Conservation (phyloP, 2,329 filamentous ascomycete species). For the Hymenoscyphus salicellus region DNA sequence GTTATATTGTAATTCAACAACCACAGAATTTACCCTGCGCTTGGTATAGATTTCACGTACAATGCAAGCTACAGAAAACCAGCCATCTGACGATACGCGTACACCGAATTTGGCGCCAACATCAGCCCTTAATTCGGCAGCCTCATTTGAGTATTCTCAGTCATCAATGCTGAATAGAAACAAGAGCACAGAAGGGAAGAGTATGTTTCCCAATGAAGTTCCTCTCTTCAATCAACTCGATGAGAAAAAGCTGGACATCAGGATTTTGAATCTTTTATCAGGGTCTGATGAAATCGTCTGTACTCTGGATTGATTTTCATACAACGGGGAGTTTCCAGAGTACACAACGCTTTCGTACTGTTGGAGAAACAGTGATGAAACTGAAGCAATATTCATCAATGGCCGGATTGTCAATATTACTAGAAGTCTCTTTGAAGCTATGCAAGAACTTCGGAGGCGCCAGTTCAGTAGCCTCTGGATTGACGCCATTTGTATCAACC, state of each 20-base stretch:
- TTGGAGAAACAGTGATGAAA: not conserved
- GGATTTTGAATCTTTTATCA: not conserved
- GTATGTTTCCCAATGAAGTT: not conserved
- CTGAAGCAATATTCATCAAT: not conserved
- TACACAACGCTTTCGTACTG: not conserved
- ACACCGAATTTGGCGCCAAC: too few relatives aligned
- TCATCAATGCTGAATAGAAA: too few relatives aligned
- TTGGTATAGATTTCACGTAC: too few relatives aligned
- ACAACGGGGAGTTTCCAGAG: not conserved
- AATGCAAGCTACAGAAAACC: too few relatives aligned
- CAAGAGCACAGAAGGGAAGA: not conserved
- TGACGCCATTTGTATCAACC: conserved; percentile 10
- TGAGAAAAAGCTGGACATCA: not conserved
- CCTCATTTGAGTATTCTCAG: too few relatives aligned
- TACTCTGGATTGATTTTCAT: not conserved
- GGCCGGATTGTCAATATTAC: not conserved
- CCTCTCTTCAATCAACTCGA: not conserved
- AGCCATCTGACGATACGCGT: too few relatives aligned
- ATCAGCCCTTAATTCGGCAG: too few relatives aligned
- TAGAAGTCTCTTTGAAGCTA: not conserved
- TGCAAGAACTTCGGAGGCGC: not conserved
- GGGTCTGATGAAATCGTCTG: not conserved
- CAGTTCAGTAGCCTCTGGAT: not conserved
- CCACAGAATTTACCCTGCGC: too few relatives aligned
- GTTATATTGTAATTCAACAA: too few relatives aligned